A percentile compares a stretch with the other conserved stretches of the same genome.
These are phyloP conservation scores for Podospora tetraspora DNA, from an alignment of 495 filamentous ascomycete species.

Conservation along the genomic window DNA sequence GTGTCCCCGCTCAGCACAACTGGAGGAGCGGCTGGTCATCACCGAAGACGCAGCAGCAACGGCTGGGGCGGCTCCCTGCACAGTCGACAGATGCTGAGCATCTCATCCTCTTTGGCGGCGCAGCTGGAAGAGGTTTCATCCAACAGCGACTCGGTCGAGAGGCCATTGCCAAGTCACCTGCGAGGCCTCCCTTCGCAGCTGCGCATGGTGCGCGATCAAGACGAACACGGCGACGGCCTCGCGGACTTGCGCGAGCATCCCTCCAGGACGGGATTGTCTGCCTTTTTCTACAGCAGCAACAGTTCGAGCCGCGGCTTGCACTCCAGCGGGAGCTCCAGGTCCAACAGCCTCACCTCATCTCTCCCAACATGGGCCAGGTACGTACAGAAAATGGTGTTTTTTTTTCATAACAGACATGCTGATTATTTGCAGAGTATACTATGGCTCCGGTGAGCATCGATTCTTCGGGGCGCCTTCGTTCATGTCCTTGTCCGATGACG, in stretches of 20 bases:
- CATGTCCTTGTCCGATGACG: slow-evolving; percentile 34
- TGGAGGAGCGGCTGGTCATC: slow-evolving; percentile 21
- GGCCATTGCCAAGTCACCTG: slow-evolving; percentile 31
- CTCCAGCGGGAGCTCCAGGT: slow-evolving; percentile 43
- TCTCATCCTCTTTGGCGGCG: slow-evolving; percentile 45
- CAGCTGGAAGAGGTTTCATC: slow-evolving; percentile 34
- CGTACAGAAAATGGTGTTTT: neutral
- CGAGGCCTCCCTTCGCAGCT: slow-evolving; percentile 29
- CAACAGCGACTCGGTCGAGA: slow-evolving; percentile 38
- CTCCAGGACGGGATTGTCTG: slow-evolving; percentile 42
- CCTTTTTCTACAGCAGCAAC: slow-evolving; percentile 37
- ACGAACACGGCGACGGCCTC: slow-evolving; percentile 52
- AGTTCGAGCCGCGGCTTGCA: slow-evolving; percentile 44
- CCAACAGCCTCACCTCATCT: slow-evolving; percentile 51
- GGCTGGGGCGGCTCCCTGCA: slow-evolving; percentile 37
- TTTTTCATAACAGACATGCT: neutral
- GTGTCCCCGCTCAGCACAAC: slow-evolving; percentile 35
- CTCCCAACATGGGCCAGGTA: slow-evolving; percentile 63
- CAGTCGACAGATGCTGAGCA: slow-evolving; percentile 48
- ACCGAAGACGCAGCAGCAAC: slow-evolving; percentile 34
- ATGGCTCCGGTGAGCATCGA: slow-evolving; percentile 49
- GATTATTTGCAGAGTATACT: slow-evolving; percentile 39
- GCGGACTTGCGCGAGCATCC: slow-evolving; percentile 46
- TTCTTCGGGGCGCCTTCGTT: slow-evolving; percentile 40
- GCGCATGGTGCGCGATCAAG: slow-evolving; percentile 44